A percentile compares a stretch with the other conserved stretches of the same genome.
Conservation (phyloP, 768 basidiomycete genomes). For the Leccinum subgranulosum region DNA sequence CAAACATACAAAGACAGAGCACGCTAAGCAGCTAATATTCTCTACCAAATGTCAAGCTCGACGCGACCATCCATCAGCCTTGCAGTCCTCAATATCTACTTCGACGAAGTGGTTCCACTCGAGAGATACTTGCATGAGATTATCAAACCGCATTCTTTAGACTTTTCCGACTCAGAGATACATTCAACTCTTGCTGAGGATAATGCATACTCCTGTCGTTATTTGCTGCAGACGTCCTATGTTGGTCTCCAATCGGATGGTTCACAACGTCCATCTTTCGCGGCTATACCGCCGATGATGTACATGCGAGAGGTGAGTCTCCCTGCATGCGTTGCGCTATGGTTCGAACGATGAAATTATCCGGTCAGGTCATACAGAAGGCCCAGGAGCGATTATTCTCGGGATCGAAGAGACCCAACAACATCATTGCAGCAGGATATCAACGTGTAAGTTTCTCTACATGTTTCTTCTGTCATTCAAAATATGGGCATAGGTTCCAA, state of each 20-base stretch:
- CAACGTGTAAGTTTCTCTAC: constrained; percentile 40
- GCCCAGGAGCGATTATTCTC: constrained; percentile 56
- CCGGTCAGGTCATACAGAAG: constrained; percentile 53
- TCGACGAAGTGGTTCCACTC: constrained; percentile 38
- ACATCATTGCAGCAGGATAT: constrained; percentile 69
- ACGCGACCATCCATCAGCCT: constrained; percentile 18
- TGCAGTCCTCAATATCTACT: constrained; percentile 43
- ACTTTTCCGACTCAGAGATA: constrained; percentile 13
- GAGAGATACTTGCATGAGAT: constrained; percentile 39
- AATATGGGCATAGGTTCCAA: constrained; percentile 16
- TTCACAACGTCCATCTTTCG: constrained; percentile 24
- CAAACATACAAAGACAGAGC: background rate
- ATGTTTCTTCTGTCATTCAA: background rate
- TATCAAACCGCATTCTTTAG: constrained; percentile 19
- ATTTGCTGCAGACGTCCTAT: constrained; percentile 45
- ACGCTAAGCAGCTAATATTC: background rate
- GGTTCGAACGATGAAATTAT: background rate
- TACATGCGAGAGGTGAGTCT: constrained; percentile 53
- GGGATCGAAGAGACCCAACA: constrained; percentile 37
- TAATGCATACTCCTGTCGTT: constrained; percentile 30
- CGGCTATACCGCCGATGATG: constrained; percentile 38
- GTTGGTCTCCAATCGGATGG: constrained; percentile 38
- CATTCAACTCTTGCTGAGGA: background rate
- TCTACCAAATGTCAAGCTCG: constrained; percentile 1
- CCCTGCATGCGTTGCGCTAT: background rate